phyloP scores from a whole-genome alignment of 2,329 filamentous ascomycete genomes.

The Aureobasidium lini region DNA sequence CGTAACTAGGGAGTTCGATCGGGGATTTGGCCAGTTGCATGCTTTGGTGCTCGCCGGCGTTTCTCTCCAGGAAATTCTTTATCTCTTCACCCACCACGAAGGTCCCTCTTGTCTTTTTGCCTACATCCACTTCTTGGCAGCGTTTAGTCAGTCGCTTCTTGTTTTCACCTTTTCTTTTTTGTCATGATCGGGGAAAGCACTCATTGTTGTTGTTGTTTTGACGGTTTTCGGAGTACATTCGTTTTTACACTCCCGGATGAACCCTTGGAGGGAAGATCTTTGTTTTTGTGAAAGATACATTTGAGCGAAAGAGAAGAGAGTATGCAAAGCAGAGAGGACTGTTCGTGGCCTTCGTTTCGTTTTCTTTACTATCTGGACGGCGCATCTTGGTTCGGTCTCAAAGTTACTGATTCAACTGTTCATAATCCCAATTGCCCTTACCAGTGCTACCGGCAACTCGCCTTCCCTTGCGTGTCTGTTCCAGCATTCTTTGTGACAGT shows the following conservation, averaged over 20 bases:
- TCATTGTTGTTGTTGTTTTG: slow-evolving; percentile 10
- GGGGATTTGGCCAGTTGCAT: slow-evolving; percentile 9
- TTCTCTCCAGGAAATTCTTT: slow-evolving; percentile 12
- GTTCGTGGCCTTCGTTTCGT: not conserved
- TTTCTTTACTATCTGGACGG: not conserved
- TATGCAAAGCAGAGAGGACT: slow-evolving; percentile 4
- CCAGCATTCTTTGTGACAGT: not conserved
- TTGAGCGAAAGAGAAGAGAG: slow-evolving; percentile 5
- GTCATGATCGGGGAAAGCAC: not conserved
- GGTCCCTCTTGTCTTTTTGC: not conserved
- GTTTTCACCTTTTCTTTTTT: not conserved
- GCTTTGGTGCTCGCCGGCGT: slow-evolving; percentile 10
- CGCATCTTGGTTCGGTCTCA: not conserved
- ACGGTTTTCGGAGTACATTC: slow-evolving; percentile 1
- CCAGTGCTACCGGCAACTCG: not conserved
- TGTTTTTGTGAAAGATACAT: slow-evolving; percentile 10
- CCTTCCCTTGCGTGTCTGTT: not conserved
- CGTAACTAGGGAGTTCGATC: slow-evolving; percentile 8
- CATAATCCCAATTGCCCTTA: not conserved
- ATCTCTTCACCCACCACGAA: not conserved
- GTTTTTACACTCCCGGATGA: slow-evolving; percentile 3
- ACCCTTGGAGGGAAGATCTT: slow-evolving; percentile 2
- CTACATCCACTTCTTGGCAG: slow-evolving; percentile 4
- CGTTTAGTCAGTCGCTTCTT: slow-evolving; percentile 13
- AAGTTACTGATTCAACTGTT: not conserved